Percentiles rank a stretch among this genome's conserved stretches.
Evolutionary conservation across 495 filamentous ascomycete genomes (phyloP).

Genomic region (Talaromyces ruber): DNA sequence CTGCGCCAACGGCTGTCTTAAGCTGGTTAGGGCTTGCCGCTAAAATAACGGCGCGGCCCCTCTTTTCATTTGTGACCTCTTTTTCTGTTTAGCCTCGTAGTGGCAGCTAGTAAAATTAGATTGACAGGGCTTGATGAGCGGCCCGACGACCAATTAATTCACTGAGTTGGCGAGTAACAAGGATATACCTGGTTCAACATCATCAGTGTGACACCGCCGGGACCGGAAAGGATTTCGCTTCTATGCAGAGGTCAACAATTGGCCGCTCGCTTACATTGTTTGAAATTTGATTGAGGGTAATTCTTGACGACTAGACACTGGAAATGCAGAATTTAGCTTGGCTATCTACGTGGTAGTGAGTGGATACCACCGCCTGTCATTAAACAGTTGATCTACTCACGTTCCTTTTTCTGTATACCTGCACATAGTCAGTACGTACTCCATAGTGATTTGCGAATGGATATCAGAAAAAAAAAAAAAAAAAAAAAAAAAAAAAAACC

Average conservation of each 20-base stretch:
- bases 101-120: neutral
- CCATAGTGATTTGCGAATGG: neutral
- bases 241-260: neutral
- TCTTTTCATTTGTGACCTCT: neutral
- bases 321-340: neutral
- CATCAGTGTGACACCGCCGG: neutral
- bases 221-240: neutral
- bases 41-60: conserved; percentile 4
- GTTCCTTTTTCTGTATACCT: neutral
- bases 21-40: neutral
- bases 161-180: neutral
- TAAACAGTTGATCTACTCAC: neutral
- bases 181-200: conserved; percentile 1
- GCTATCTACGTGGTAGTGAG: neutral
- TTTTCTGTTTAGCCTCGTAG: neutral
- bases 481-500: no score
- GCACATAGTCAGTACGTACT: neutral
- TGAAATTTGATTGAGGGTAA: neutral
- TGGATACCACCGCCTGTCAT: neutral
- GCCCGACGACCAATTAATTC: neutral
- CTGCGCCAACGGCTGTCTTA: neutral
- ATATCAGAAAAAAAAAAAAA: neutral
- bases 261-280: neutral
- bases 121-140: neutral
- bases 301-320: neutral